phyloP scores from a whole-genome alignment of 176 grass and related monocot genomes.

The Musa beccarii region DNA sequence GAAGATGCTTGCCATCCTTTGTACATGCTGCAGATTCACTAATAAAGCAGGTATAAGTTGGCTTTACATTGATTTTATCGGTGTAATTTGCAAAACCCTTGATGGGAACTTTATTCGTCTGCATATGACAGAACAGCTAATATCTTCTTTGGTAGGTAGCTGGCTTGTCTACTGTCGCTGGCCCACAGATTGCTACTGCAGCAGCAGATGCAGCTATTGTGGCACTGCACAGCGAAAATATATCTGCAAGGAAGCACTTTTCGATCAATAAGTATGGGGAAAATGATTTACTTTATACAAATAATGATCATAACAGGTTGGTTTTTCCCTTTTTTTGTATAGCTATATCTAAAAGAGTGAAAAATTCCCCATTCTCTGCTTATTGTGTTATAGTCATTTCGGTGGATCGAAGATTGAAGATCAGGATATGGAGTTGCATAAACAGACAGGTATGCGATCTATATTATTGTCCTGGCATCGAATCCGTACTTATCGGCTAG shows the following conservation, averaged over 20 bases:
- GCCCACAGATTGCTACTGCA: slow-evolving; percentile 56
- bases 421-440: slow-evolving; percentile 21
- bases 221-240: slow-evolving; percentile 51
- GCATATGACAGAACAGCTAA: slow-evolving; percentile 3
- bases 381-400: slow-evolving; percentile 18
- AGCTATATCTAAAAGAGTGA: not conserved
- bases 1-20: slow-evolving; percentile 39
- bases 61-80: not conserved
- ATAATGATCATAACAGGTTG: slow-evolving; percentile 43
- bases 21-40: slow-evolving; percentile 52
- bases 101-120: not conserved
- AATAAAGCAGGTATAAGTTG: slow-evolving; percentile 55
- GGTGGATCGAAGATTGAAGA: slow-evolving; percentile 21
- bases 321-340: slow-evolving; percentile 12
- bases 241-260: slow-evolving; percentile 51
- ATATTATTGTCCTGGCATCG: not conserved
- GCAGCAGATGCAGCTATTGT: slow-evolving; percentile 63
- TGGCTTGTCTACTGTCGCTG: slow-evolving; percentile 43
- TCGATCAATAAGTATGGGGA: slow-evolving; percentile 42
- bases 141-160: slow-evolving; percentile 46
- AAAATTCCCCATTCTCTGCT: not conserved
- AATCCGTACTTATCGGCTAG: not conserved
- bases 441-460: slow-evolving; percentile 2
- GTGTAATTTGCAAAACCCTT: not conserved
- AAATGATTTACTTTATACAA: slow-evolving; percentile 38